Conservation (phyloP, 2,329 filamentous ascomycete genomes). For the Paecilomyces fulvus region DNA sequence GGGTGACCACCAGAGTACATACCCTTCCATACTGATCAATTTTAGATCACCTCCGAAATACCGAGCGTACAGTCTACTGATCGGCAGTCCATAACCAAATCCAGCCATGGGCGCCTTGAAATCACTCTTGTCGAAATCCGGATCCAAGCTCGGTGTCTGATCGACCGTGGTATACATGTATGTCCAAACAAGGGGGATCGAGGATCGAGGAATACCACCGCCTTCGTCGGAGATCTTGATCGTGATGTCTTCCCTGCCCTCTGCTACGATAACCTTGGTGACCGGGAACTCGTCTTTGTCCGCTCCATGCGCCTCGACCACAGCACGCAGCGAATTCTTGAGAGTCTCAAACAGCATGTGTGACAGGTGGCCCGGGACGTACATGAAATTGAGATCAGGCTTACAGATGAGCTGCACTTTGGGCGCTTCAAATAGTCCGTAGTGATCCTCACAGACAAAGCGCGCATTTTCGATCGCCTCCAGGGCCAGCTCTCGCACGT, state of each 20-base stretch:
- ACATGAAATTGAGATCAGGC: constrained; percentile 95
- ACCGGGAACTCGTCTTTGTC: constrained; percentile 95
- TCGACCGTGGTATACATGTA: constrained; percentile 99
- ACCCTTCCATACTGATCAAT: constrained; percentile 99
- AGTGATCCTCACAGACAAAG: constrained; percentile 99
- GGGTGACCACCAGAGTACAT: constrained; percentile 31
- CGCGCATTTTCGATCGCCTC: constrained; percentile 97
- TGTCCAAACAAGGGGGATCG: constrained; percentile 97
- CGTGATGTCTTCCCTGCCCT: constrained; percentile 97
- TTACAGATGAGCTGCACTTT: constrained; percentile 96
- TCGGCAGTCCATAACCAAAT: constrained; percentile 95
- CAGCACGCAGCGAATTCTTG: constrained; percentile 94
- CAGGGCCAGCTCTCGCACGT: constrained; percentile 85
- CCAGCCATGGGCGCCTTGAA: constrained; percentile 99
- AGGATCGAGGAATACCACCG: constrained; percentile 83
- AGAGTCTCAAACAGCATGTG: constrained; percentile 99
- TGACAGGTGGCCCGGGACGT: constrained; percentile 94
- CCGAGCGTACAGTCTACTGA: constrained; percentile 84
- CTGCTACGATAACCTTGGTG: constrained; percentile 94
- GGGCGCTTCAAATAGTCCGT: constrained; percentile 91
- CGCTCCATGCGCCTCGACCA: constrained; percentile 89
- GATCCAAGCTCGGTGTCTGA: constrained; percentile 86
- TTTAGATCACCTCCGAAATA: constrained; percentile 98
- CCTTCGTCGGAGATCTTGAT: constrained; percentile 98
- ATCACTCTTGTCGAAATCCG: constrained; percentile 97